Evolutionary conservation across 108 stramenopile species (phyloP), one percentile per base, ranked within the genome.

Genomic region (Nannochloropsis gaditana): DNA sequence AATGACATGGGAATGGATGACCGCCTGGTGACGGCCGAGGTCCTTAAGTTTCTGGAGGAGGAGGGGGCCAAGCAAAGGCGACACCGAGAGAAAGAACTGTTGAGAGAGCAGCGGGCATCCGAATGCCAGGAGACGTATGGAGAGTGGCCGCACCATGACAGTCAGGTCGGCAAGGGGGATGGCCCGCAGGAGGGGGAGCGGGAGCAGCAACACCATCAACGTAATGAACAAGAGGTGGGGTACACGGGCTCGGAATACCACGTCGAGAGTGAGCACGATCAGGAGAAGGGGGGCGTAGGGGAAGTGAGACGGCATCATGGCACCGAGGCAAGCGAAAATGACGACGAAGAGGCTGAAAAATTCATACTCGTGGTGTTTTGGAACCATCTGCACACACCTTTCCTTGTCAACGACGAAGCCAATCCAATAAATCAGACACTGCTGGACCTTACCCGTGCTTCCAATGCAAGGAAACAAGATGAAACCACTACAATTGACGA

Each of bases 11-110:
- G 59, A 15, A 73, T 73, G 59, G 59, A 73, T n/a, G 59, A 73
- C 59, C 59, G 59, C 19, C 59, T 73, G 3, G n/a, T 73, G 15
- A 73, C 59, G 19, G 59, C 59, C n/a, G 59, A 73, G n/a, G 59
- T 73, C n/a, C 59, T 73, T n/a, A 73, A 3, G 59, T 73, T 73
- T n/a, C 59, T 73, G 59, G 59, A 73, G 59, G 59, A 73, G 59
- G 59, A 73, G n/a, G 59, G 59, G n/a, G 59, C 3, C 4, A 73
- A 73, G 59, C 15, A n/a, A 6, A 31, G 31, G 31, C 31, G 31
- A 31, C 31, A 31, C 31, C 31, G 31, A 31, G 31, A 31, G 31
- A 31, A 31, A 31, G 31, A 31, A 31, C 31, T 31, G 31, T 31
- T 31, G 31, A 31, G 31, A 31, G 31, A 31, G 31, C 31, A 31